Base-by-base conservation (phyloP, 441 rosid species). In the Corymbia citriodora region DNA sequence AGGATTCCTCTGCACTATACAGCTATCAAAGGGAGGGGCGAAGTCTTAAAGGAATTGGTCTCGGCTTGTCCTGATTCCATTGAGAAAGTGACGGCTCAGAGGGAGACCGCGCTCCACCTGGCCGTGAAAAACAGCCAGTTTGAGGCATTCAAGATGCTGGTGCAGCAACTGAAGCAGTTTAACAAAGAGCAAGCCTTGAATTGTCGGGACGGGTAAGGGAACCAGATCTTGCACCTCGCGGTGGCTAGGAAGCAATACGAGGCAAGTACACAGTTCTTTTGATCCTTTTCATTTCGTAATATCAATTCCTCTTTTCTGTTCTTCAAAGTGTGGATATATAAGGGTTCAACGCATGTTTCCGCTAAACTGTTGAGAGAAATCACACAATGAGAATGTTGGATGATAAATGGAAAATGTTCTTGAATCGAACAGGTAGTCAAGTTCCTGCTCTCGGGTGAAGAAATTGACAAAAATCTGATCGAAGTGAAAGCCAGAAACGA, bases 151-250 rank as follows among this genome's bases (percentile, higher is more conserved):
- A 25, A 59, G 65, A 23, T 59, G 65, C 65, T 59, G 65, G 13
- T 59, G 13, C n/a, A 25, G 65, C 65, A 59, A 13, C 29, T 59
- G 14, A 59, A 59, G 65, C 65, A 1, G 5, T 59, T 12, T 13
- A 59, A 59, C 29, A 59, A 23, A 59, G n/a, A 59, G 65, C 65
- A 59, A 23, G 11, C 1, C 65, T 59, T 59, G 65, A 25, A 25
- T 59, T 59, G 65, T 0, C 29, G 12, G 27, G 92, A 92, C 36
- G 29, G 45, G 25, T 61, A 92, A 16, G 93, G 93, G 21, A 93
- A 92, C 85, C 90, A 91, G 6, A n/a, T 92, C 10, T 87, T 92
- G 91, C 92, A 92, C 48, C 85, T 91, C 25, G 91, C 94, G 18
- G 63, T 68, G 18, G 90, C 49, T 53, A 87, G 61, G 18, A 91